phyloP scores from a whole-genome alignment of 2,329 filamentous ascomycete genomes.

The Diaporthe destruens region DNA sequence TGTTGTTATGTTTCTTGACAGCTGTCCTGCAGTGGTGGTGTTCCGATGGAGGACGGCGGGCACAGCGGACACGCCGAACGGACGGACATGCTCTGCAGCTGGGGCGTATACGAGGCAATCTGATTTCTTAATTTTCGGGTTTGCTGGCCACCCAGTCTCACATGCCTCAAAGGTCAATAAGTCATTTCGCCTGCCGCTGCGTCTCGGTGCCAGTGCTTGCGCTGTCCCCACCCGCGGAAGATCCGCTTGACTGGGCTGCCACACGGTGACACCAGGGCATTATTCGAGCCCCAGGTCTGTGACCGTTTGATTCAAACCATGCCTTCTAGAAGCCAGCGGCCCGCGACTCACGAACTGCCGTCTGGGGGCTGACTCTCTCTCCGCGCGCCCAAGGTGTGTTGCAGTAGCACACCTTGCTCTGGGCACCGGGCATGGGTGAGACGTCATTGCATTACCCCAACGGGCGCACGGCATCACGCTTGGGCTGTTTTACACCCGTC shows the following conservation, averaged over 20 bases:
- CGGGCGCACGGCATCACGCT: conserved; percentile 14
- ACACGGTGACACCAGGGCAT: conserved; percentile 2
- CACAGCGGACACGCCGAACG: conserved; percentile 22
- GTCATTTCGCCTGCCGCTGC: conserved; percentile 33
- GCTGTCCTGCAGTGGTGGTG: not conserved
- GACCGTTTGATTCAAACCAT: conserved; percentile 20
- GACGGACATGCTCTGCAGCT: conserved; percentile 13
- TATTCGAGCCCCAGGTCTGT: conserved; percentile 8
- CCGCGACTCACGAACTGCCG: conserved; percentile 29
- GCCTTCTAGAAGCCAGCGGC: conserved; percentile 3
- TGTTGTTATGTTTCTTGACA: conserved; percentile 24
- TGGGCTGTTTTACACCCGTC: conserved; percentile 20
- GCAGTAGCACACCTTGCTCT: conserved; percentile 20
- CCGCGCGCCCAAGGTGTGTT: not conserved
- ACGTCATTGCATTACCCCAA: conserved; percentile 27
- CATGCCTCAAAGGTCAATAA: not conserved
- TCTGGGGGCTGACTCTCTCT: not conserved
- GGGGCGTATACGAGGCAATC: conserved; percentile 30
- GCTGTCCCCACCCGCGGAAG: conserved; percentile 25
- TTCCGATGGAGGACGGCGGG: not conserved
- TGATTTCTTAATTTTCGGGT: not conserved
- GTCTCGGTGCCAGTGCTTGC: conserved; percentile 9
- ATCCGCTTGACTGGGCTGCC: conserved; percentile 16
- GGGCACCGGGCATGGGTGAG: not conserved
- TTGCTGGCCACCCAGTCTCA: conserved; percentile 8